Conservation (phyloP, 2,329 filamentous ascomycete genomes). For the Zasmidium citrigriseum region DNA sequence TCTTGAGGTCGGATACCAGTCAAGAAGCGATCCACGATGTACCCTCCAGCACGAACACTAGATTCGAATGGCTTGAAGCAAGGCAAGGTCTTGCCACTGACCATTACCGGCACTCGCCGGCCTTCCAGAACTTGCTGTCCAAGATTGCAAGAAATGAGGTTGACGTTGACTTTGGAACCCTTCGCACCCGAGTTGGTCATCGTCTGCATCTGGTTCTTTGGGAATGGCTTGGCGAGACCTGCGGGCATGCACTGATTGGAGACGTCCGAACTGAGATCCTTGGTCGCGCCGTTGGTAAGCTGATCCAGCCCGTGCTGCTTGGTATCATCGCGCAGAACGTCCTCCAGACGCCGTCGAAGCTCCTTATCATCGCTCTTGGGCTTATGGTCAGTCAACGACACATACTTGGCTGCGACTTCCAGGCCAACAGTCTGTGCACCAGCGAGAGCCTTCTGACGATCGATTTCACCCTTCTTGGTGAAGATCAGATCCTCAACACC, state of each 20-base stretch:
- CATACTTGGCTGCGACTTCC: conserved; percentile 81
- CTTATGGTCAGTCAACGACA: conserved; percentile 70
- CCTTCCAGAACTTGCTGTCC: conserved; percentile 97
- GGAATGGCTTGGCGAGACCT: conserved; percentile 87
- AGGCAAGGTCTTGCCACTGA: conserved; percentile 92
- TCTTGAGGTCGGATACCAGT: conserved; percentile 96
- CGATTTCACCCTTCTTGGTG: conserved; percentile 74
- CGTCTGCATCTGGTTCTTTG: conserved; percentile 96
- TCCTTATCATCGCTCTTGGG: conserved; percentile 67
- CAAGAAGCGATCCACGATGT: conserved; percentile 94
- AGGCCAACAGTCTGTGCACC: conserved; percentile 71
- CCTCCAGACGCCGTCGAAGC: conserved; percentile 77
- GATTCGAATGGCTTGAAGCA: conserved; percentile 94
- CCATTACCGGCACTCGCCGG: conserved; percentile 92
- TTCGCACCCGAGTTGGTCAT: conserved; percentile 98
- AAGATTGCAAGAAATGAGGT: conserved; percentile 95
- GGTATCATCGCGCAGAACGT: conserved; percentile 83
- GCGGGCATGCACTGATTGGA: conserved; percentile 77
- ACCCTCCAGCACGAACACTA: conserved; percentile 84
- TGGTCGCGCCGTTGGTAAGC: conserved; percentile 73
- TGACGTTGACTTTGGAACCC: conserved; percentile 89
- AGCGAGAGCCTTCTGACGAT: conserved; percentile 67
- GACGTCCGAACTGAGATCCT: conserved; percentile 72
- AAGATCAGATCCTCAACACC: conserved; percentile 94
- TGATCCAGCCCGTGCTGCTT: conserved; percentile 91